These are phyloP conservation scores for Boletus rubroflammeus DNA, from an alignment of 768 basidiomycete genomes.

Conservation along the genomic window DNA sequence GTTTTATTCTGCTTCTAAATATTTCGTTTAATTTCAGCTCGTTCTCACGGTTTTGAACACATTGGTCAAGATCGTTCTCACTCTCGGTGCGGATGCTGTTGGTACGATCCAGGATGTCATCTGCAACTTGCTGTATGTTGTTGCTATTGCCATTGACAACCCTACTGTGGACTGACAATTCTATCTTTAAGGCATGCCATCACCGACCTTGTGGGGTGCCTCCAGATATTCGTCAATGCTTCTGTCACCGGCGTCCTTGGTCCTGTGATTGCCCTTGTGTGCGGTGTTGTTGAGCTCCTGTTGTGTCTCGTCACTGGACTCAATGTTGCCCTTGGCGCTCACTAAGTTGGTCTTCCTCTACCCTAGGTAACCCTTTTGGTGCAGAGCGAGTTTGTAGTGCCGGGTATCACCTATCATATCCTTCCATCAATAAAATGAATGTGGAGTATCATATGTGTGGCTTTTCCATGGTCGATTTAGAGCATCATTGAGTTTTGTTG, in stretches of 20 bases:
- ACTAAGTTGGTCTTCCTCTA: constrained; percentile 1
- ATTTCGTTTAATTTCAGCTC: neutral
- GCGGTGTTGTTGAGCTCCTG: neutral
- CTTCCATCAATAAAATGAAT: neutral
- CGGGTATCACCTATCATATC: constrained; percentile 2
- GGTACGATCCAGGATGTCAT: constrained; percentile 1
- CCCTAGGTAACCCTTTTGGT: neutral
- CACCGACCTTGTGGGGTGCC: constrained; percentile 8
- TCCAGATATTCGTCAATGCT: constrained; percentile 5
- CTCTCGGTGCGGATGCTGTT: neutral
- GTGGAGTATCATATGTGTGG: neutral
- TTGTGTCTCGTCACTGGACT: constrained; percentile 1
- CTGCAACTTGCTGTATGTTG: constrained; percentile 12
- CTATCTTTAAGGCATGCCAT: neutral
- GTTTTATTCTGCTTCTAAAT: neutral
- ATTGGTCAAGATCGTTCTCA: constrained; percentile 2
- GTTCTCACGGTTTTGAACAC: constrained; percentile 2
- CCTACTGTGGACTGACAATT: neutral
- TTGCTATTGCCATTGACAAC: neutral
- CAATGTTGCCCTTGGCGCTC: neutral
- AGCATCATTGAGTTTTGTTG: neutral
- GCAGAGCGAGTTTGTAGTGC: constrained; percentile 13
- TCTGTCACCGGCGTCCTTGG: constrained; percentile 6
- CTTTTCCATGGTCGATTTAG: neutral
- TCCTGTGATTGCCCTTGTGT: constrained; percentile 6